Evolutionary conservation across 148 eudicot species (phyloP).

Genomic region (Diospyros lotus): DNA sequence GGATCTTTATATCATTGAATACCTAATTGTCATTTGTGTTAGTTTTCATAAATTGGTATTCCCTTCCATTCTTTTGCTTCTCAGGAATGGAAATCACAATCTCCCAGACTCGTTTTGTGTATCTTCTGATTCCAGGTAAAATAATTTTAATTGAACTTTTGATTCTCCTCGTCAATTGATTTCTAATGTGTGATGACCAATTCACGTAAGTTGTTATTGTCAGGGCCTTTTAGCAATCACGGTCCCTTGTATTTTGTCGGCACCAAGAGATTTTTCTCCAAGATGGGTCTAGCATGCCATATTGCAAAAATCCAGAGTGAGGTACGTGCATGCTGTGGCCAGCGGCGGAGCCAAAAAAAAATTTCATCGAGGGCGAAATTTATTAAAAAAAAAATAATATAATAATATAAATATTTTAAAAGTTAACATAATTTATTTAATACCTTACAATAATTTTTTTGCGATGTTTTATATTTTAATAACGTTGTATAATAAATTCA

Average conservation of each 20-base stretch:
- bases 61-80: slow-evolving; percentile 8
- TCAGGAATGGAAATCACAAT: slow-evolving; percentile 78
- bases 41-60: slow-evolving; percentile 3
- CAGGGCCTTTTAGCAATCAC: slow-evolving; percentile 93
- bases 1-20: neutral
- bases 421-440: no score
- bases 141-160: neutral
- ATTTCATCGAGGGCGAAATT: no score
- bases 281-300: slow-evolving; percentile 96
- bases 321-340: slow-evolving; percentile 32
- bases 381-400: no score
- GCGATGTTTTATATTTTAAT: no score
- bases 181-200: neutral
- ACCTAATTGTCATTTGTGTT: neutral
- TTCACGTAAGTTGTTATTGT: neutral
- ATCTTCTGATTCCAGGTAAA: slow-evolving; percentile 88
- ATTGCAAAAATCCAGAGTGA: slow-evolving; percentile 95
- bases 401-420: no score
- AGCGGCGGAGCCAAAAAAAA: no score
- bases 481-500: no score
- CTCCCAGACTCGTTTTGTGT: slow-evolving; percentile 80
- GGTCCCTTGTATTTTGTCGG: slow-evolving; percentile 85
- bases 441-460: no score
- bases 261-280: slow-evolving; percentile 75
- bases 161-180: slow-evolving; percentile 8